Conservation (phyloP, 2,329 filamentous ascomycete genomes). For the Neophaeococcomyces aloes region DNA sequence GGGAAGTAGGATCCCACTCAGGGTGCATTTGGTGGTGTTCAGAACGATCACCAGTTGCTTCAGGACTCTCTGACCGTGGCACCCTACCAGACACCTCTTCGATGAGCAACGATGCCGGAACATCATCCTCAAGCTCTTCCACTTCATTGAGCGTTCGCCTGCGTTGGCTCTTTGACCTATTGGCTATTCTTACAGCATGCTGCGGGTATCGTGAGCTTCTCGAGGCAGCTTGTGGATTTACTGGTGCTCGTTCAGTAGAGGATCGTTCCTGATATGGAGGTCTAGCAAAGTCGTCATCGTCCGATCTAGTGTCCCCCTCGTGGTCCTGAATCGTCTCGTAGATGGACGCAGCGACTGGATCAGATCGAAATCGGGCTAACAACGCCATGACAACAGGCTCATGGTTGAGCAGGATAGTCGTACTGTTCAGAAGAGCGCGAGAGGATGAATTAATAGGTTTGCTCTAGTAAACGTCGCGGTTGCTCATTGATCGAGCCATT, state of each 20-base stretch:
- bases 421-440: background rate
- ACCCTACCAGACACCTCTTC: slow-evolving; percentile 36
- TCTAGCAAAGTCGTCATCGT: slow-evolving; percentile 36
- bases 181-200: background rate
- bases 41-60: slow-evolving; percentile 2
- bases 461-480: background rate
- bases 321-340: slow-evolving; percentile 39
- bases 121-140: slow-evolving; percentile 51
- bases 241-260: background rate
- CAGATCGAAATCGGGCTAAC: slow-evolving; percentile 31
- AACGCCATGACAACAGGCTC: slow-evolving; percentile 11
- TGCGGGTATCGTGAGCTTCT: no score
- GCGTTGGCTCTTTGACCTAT: slow-evolving; percentile 12
- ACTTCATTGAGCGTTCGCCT: slow-evolving; percentile 24
- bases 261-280: slow-evolving; percentile 26
- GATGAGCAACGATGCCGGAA: slow-evolving; percentile 52
- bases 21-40: background rate
- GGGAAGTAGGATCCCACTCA: slow-evolving; percentile 2
- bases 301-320: slow-evolving; percentile 36
- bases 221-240: no score
- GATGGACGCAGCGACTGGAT: slow-evolving; percentile 32
- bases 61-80: background rate
- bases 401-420: slow-evolving; percentile 3
- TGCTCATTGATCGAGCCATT: no score
- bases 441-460: background rate